phyloP scores from a whole-genome alignment of 179 eudicot genomes.

The Beta corolliflora region DNA sequence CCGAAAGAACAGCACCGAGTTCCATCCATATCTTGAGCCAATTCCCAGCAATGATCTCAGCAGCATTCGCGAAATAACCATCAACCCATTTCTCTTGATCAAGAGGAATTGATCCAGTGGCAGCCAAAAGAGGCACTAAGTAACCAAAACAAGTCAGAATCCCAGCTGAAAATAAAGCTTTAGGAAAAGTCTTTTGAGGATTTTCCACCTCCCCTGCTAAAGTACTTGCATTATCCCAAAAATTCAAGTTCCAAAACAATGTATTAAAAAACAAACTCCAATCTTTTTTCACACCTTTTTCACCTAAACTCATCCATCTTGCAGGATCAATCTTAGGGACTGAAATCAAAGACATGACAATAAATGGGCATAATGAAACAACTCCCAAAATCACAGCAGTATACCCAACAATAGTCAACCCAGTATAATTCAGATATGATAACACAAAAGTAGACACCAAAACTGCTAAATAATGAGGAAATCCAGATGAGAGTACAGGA shows the following conservation, averaged over 20 bases:
- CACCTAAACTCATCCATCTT: conserved; percentile 53
- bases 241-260: conserved; percentile 78
- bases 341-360: conserved; percentile 49
- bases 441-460: conserved; percentile 37
- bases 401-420: conserved; percentile 61
- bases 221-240: conserved; percentile 75
- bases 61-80: conserved; percentile 64
- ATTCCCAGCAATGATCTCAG: conserved; percentile 47
- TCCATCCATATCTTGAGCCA: conserved; percentile 73
- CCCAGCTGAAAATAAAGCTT: conserved; percentile 55
- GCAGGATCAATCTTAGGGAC: conserved; percentile 46
- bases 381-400: conserved; percentile 55
- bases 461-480: conserved; percentile 38
- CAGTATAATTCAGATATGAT: conserved; percentile 56
- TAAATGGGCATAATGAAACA: conserved; percentile 53
- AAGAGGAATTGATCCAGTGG: conserved; percentile 45
- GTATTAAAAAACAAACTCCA: conserved; percentile 63
- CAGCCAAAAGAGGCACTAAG: conserved; percentile 62
- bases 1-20: conserved; percentile 57
- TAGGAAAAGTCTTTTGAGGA: conserved; percentile 60
- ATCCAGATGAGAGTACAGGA: conserved; percentile 38
- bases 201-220: conserved; percentile 77
- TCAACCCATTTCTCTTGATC: conserved; percentile 50
- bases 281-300: conserved; percentile 38
- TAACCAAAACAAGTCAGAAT: conserved; percentile 59